Conservation (phyloP, 106 monocot genomes). For the Ottelia alismoides region DNA sequence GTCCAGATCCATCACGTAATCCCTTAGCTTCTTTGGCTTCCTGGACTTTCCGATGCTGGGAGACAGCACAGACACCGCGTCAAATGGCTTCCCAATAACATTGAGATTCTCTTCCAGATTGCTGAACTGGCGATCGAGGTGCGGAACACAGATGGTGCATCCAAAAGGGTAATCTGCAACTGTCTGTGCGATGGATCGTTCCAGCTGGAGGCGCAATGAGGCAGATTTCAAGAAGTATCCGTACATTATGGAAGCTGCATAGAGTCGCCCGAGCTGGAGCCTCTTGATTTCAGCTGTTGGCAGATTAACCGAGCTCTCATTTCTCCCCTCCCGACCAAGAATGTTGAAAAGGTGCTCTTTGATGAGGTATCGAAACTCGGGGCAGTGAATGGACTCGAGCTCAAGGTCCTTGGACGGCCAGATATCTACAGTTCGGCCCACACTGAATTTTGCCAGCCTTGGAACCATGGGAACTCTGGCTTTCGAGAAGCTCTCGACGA, state of each 20-base stretch:
- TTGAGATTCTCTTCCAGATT: constrained; percentile 12
- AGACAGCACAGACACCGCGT: constrained; percentile 10
- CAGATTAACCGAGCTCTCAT: constrained; percentile 9
- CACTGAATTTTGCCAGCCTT: constrained; percentile 22
- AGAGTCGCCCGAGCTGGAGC: constrained; percentile 40
- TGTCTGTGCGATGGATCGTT: constrained; percentile 23
- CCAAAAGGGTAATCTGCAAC: constrained; percentile 12
- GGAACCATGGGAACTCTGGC: constrained; percentile 52
- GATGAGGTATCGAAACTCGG: constrained; percentile 32
- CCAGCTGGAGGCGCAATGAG: constrained; percentile 30
- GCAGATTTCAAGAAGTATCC: constrained; percentile 55
- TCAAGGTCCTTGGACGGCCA: constrained; percentile 35
- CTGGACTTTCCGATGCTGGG: constrained; percentile 2
- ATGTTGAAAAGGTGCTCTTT: constrained; percentile 38
- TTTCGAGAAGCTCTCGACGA: constrained; percentile 38
- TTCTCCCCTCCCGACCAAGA: constrained; percentile 15
- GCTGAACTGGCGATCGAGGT: constrained; percentile 8
- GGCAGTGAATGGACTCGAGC: constrained; percentile 34
- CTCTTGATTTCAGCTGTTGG: constrained; percentile 22
- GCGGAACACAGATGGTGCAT: constrained; percentile 8
- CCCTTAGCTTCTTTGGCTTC: constrained; percentile 24
- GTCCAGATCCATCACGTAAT: constrained; percentile 47
- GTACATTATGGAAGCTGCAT: constrained; percentile 56
- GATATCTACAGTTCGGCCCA: constrained; percentile 17
- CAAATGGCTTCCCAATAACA: constrained; percentile 10